Percentiles rank a stretch among this genome's conserved stretches.
These are phyloP conservation scores for Penicillium flavigenum DNA, from an alignment of 495 filamentous ascomycete genomes.

Conservation along the genomic window DNA sequence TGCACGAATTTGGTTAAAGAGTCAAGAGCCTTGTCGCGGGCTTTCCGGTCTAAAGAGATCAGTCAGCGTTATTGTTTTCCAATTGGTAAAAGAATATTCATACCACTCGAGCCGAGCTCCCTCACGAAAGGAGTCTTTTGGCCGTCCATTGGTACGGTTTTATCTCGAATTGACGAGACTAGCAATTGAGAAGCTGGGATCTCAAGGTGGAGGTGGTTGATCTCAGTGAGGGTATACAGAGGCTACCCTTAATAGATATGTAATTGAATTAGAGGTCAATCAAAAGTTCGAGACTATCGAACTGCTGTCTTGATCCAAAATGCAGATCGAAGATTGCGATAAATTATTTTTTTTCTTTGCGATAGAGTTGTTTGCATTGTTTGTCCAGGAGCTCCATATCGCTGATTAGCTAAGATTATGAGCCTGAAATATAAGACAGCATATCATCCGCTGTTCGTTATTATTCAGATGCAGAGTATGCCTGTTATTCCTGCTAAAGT, in stretches of 20 bases:
- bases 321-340: conserved; percentile 25
- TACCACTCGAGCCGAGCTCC: conserved; percentile 76
- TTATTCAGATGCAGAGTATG: no score
- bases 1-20: conserved; percentile 78
- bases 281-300: conserved; percentile 6
- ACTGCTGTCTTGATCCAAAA: conserved; percentile 14
- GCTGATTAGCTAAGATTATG: not conserved
- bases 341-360: conserved; percentile 38
- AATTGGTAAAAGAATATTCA: not conserved
- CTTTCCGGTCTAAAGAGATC: conserved; percentile 65
- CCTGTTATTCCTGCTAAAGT: no score
- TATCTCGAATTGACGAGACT: conserved; percentile 9
- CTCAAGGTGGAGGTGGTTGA: not conserved
- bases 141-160: conserved; percentile 44
- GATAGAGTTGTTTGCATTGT: conserved; percentile 39
- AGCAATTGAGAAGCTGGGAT: not conserved
- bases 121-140: conserved; percentile 69
- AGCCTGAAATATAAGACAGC: not conserved
- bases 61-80: conserved; percentile 9
- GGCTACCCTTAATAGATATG: not conserved
- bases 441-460: not conserved
- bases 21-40: conserved; percentile 74
- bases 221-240: not conserved
- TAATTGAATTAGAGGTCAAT: not conserved
- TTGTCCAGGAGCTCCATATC: conserved; percentile 21